phyloP scores from a whole-genome alignment of 306 rosid genomes.

The Begonia loranthoides region DNA sequence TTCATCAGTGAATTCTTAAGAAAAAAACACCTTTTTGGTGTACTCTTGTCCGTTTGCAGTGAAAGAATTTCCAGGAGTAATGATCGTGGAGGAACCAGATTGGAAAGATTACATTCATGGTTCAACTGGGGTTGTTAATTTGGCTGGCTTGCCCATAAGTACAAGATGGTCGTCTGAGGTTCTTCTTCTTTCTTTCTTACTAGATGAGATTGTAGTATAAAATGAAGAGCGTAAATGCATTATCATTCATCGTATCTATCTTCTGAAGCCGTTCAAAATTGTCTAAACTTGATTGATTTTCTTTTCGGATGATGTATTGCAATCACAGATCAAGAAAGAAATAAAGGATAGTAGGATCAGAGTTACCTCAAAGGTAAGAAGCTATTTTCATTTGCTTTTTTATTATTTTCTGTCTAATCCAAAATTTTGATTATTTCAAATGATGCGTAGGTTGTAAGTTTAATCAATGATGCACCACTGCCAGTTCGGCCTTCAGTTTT shows the following conservation, averaged over 20 bases:
- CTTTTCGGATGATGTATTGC: no score
- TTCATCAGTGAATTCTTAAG: slow-evolving; percentile 1
- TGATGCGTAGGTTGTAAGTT: slow-evolving; percentile 61
- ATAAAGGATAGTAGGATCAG: slow-evolving; percentile 85
- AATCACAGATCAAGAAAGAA: slow-evolving; percentile 82
- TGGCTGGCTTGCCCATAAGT: slow-evolving; percentile 94
- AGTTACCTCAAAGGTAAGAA: slow-evolving; percentile 79
- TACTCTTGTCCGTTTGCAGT: slow-evolving; percentile 26
- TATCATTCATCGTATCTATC: neutral
- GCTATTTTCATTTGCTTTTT: neutral
- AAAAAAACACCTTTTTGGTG: no score
- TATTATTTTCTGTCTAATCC: no score
- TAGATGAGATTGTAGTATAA: neutral
- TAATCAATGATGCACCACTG: slow-evolving; percentile 63
- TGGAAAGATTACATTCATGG: slow-evolving; percentile 80
- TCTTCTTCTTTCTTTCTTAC: no score
- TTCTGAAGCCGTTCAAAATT: neutral
- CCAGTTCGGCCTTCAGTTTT: slow-evolving; percentile 63
- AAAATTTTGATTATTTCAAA: slow-evolving; percentile 22
- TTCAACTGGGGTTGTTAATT: slow-evolving; percentile 80
- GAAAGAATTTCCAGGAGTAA: slow-evolving; percentile 70
- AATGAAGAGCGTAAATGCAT: neutral
- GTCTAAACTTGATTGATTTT: no score
- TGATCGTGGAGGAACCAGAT: slow-evolving; percentile 65
- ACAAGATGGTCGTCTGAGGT: slow-evolving; percentile 97